Conservation (phyloP, 768 basidiomycete species). For the Suillus spraguei region DNA sequence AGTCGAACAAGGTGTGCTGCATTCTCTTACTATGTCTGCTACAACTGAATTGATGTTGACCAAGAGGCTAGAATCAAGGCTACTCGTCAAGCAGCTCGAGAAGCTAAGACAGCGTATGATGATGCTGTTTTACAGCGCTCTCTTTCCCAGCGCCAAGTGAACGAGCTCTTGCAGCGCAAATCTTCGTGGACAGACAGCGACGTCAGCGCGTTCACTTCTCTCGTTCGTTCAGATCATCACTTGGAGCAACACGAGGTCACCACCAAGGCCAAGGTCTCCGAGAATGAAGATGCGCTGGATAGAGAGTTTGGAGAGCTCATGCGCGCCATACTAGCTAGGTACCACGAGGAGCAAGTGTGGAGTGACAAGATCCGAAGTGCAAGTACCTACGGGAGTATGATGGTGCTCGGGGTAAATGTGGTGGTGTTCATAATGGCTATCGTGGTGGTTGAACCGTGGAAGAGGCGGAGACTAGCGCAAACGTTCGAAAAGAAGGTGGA, state of each 20-base stretch:
- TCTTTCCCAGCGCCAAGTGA: slow-evolving; percentile 91
- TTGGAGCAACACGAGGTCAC: slow-evolving; percentile 78
- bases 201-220: slow-evolving; percentile 82
- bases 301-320: slow-evolving; percentile 86
- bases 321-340: slow-evolving; percentile 85
- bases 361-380: slow-evolving; percentile 97
- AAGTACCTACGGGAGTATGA: slow-evolving; percentile 90
- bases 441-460: slow-evolving; percentile 94
- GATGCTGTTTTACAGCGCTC: slow-evolving; percentile 79
- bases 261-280: slow-evolving; percentile 66
- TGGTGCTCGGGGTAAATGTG: slow-evolving; percentile 85
- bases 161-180: slow-evolving; percentile 93
- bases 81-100: slow-evolving; percentile 65
- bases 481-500: slow-evolving; percentile 86
- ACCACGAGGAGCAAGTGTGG: slow-evolving; percentile 99
- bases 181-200: slow-evolving; percentile 90
- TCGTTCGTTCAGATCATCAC: slow-evolving; percentile 89
- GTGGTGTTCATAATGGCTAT: slow-evolving; percentile 90
- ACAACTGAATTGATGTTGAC: slow-evolving; percentile 18
- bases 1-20: slow-evolving; percentile 72
- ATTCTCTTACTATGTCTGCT: slow-evolving; percentile 4
- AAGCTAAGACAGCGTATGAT: slow-evolving; percentile 78
- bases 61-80: slow-evolving; percentile 74
- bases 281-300: slow-evolving; percentile 81
- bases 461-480: slow-evolving; percentile 81